Evolutionary conservation across 2,329 filamentous ascomycete genomes (phyloP), one percentile per base, ranked within the genome.

Genomic region (Pseudogymnoascus sp.): DNA sequence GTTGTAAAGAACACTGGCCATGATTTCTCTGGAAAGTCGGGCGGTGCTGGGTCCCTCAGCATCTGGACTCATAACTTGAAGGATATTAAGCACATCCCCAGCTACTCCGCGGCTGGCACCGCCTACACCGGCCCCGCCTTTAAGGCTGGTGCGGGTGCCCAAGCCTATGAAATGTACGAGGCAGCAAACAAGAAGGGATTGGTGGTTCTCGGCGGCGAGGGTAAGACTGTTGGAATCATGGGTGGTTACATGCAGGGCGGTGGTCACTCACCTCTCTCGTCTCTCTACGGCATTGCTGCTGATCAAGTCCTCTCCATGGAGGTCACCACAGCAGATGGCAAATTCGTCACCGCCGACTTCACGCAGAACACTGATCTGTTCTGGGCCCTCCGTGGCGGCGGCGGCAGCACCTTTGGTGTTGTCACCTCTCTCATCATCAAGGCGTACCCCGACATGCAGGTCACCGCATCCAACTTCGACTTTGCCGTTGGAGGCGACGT

Each of bases 351-450:
- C 0, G 78, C 80, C 1, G 83, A 81, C 56, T 79, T 80, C 37
- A 75, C 77, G 6, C 73, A 80, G 40, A 78, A 87, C 62, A 64
- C 74, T 0, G 84, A 88, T 60, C 73, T 88, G 0, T 88, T 86
- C 70, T 89, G 84, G 85, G 85, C 85, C 0, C 75, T 87, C 63
- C 75, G 81, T 62, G 84, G 84, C 4, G 78, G 82, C 4, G 83
- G 83, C 6, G 83, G 82, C 3, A 80, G 79, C 16, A 86, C 83
- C 0, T 88, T 84, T 68, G 84, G 82, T 0, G 76, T 87, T 1
- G 77, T 86, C 21, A 78, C 79, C 1, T 83, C 81, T 0, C 73
- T 86, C 40, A 85, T 83, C 0, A 70, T 82, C 10, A 80, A 80
- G 64, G 79, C 81, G 0, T 76, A 83, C 67, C 76, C 78, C 0